Evolutionary conservation across 441 rosid species (phyloP).

Genomic region (Pelargonium australe): DNA sequence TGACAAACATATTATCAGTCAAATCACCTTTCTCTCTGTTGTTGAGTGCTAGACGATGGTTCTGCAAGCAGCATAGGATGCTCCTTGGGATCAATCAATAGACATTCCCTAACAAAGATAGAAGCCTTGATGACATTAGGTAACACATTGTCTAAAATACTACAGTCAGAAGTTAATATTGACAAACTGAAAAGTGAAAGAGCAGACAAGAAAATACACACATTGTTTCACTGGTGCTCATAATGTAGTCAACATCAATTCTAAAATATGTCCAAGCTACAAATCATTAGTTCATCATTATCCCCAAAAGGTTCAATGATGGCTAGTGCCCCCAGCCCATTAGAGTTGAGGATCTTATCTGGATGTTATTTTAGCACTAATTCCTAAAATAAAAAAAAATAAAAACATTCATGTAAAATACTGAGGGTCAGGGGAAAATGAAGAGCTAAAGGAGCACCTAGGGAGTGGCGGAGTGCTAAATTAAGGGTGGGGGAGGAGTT

Average conservation of each 20-base stretch:
- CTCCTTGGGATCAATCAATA: constrained; percentile 92
- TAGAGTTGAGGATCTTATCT: too few species aligned
- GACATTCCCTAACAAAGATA: constrained; percentile 59
- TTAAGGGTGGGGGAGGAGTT: too few species aligned
- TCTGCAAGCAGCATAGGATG: constrained; percentile 99
- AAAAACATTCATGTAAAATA: too few species aligned
- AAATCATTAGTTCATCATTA: background rate
- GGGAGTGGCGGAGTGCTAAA: too few species aligned
- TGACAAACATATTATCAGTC: constrained; percentile 4
- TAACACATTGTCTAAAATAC: constrained; percentile 10
- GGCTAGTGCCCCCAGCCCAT: too few species aligned
- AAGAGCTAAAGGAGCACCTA: too few species aligned
- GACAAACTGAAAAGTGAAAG: background rate
- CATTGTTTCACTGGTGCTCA: background rate
- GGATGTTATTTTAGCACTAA: too few species aligned
- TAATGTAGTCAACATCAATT: background rate
- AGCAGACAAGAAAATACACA: too few species aligned
- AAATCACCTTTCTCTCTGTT: constrained; percentile 85
- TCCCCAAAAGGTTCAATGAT: too few species aligned
- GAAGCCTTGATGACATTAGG: background rate
- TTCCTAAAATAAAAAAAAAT: too few species aligned
- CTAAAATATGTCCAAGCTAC: background rate
- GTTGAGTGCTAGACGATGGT: constrained; percentile 83
- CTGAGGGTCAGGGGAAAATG: too few species aligned
- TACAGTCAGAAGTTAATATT: background rate